phyloP scores from a whole-genome alignment of 176 grass and related monocot genomes.

The Hordeum vulgare region MorexV3_pseudomolecules_assembly NC_058521.1:576115452-576115951 shows the following conservation, averaged over 20 bases:
- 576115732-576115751: conserved; percentile 56
- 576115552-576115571: not conserved
- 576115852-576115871: too few species aligned
- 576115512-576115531: not conserved
- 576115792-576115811: not conserved
- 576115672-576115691: conserved; percentile 86
- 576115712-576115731: conserved; percentile 89
- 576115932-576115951: conserved; percentile 86
- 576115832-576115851: too few species aligned
- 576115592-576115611: not conserved
- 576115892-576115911: conserved; percentile 59
- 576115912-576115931: conserved; percentile 74
- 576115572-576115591: not conserved
- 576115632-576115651: conserved; percentile 74
- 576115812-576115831: too few species aligned
- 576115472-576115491: not conserved
- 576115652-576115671: conserved; percentile 76
- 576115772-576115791: conserved; percentile 42
- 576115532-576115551: not conserved
- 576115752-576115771: conserved; percentile 80
- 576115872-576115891: not conserved
- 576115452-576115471: not conserved
- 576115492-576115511: not conserved
- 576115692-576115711: conserved; percentile 87
- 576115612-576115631: not conserved